Percentiles rank a stretch among this genome's conserved stretches.
Conservation (phyloP, 1,284 basidiomycete species). For the Malassezia caprae region DNA sequence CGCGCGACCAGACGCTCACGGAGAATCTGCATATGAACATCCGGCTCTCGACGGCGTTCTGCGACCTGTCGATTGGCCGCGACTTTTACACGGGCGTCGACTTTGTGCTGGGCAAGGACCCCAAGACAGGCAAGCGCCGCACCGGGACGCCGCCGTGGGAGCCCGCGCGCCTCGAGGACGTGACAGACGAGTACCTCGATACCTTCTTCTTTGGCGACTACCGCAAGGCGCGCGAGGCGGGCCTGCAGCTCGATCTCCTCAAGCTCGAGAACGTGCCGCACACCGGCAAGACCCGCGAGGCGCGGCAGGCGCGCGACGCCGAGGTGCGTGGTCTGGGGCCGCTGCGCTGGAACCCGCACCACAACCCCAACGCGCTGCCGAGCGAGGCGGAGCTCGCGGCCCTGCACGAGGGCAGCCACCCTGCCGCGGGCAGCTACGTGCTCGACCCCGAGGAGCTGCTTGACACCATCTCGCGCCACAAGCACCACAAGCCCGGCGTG, state of each 20-base stretch:
- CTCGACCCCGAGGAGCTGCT: constrained; percentile 26
- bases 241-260: constrained; percentile 27
- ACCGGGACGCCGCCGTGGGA: constrained; percentile 33
- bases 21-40: constrained; percentile 42
- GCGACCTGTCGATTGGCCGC: constrained; percentile 38
- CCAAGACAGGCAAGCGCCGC: constrained; percentile 36
- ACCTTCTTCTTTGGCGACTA: constrained; percentile 33
- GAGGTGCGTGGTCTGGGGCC: constrained; percentile 31
- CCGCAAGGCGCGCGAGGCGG: constrained; percentile 25
- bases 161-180: constrained; percentile 28
- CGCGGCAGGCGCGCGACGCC: constrained; percentile 23
- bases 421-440: constrained; percentile 28
- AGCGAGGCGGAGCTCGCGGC: constrained; percentile 41
- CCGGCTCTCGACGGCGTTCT: constrained; percentile 43
- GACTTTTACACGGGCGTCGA: constrained; percentile 48
- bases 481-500: constrained; percentile 26
- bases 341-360: constrained; percentile 32
- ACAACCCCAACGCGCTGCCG: constrained; percentile 40
- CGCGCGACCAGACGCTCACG: constrained; percentile 26
- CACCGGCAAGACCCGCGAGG: constrained; percentile 14
- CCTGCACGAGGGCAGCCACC: constrained; percentile 35
- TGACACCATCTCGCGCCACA: constrained; percentile 23
- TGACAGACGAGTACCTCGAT: constrained; percentile 24
- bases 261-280: constrained; percentile 19
- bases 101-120: constrained; percentile 37